Evolutionary conservation across 306 rosid species (phyloP), one percentile per base, ranked within the genome.

Genomic region (Cicer cuneatum): DNA sequence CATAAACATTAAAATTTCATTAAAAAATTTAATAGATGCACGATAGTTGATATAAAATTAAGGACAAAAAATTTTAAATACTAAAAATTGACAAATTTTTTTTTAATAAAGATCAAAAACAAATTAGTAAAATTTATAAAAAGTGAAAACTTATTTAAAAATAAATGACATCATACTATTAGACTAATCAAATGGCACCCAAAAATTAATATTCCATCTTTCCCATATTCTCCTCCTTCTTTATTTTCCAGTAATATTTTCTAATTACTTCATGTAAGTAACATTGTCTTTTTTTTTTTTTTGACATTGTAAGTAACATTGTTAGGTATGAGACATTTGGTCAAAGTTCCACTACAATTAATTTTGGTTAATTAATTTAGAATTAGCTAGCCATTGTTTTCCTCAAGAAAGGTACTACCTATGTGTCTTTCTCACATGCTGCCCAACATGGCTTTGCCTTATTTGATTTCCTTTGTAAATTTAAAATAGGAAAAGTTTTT

Each of bases 341-440:
- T 86, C 89, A 78, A 86, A 83, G 85, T 43, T 46, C 80, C 83
- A 74, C 85, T 69, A 79, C 70, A 72, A 69, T 80, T 80, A 69
- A 71, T 45, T 66, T 74, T 74, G 46, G 46, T 47, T 49, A 69
- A 8, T 48, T 52, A 45, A 49, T 72, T 77, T 63, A 86, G 71
- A 70, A 86, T 64, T 73, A 72, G 64, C 77, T 84, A 75, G 75
- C 43, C 72, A 71, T 86, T 86, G 86, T 76, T 82, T 74, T 79
- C 82, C 82, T 84, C 83, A 80, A 84, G 82, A 84, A 84, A 84
- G 80, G 72, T 48, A 56, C 39, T 29, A 63, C 86, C 62, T 80
- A 73, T 78, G 77, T 73, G 75, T 77, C 52, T 74, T 63, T 77
- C 64, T 80, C 87, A 86, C 89, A 86, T 84, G 86, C 85, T 70